Percentiles rank a stretch among this genome's conserved stretches.
phyloP scores from a whole-genome alignment of 805 yeast species.

The Scheffersomyces amazonensis region DNA sequence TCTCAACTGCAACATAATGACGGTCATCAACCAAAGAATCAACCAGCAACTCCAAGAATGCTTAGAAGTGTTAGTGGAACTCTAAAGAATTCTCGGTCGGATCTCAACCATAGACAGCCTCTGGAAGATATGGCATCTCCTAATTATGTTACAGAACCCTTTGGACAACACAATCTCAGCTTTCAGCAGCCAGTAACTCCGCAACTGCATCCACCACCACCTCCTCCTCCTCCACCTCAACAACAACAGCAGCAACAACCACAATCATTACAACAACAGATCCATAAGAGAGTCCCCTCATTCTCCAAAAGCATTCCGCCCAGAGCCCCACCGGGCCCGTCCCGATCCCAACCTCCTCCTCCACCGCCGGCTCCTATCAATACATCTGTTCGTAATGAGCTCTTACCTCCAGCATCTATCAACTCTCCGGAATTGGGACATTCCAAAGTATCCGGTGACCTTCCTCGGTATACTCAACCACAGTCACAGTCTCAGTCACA shows the following conservation, averaged over 20 bases:
- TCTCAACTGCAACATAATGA: neutral
- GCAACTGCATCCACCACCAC: neutral
- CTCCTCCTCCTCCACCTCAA: constrained; percentile 7
- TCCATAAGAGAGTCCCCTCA: constrained; percentile 10
- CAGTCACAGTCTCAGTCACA: constrained; percentile 1
- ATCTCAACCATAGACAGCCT: constrained; percentile 2
- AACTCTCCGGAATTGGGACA: constrained; percentile 14
- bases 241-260: constrained; percentile 4
- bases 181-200: neutral
- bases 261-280: constrained; percentile 8
- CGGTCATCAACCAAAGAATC: neutral
- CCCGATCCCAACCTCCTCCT: too few species aligned
- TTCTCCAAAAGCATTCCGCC: constrained; percentile 1
- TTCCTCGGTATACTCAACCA: neutral
- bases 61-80: constrained; percentile 53
- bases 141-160: constrained; percentile 1
- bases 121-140: neutral
- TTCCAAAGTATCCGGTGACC: too few species aligned
- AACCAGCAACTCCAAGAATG: constrained; percentile 64
- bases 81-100: constrained; percentile 12
- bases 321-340: too few species aligned
- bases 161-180: neutral
- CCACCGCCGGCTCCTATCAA: neutral
- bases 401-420: constrained; percentile 31
- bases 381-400: constrained; percentile 13